These are phyloP conservation scores for Priceomyces fermenticarens DNA, from an alignment of 805 yeast genomes.

Conservation along the genomic window DNA sequence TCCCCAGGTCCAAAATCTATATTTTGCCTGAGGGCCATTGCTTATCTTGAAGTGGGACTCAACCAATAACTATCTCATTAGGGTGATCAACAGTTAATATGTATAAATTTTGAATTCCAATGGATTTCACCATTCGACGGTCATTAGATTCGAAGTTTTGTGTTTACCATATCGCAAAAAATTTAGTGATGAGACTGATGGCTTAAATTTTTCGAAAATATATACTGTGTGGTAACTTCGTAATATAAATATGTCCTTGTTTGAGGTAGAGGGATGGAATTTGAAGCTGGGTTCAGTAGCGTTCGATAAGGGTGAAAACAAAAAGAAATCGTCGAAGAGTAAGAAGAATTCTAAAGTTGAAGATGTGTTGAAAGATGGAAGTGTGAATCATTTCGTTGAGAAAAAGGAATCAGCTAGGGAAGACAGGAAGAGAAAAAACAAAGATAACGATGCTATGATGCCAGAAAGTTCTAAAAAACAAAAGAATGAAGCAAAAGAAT, in stretches of 20 bases:
- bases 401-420: conserved; percentile 3
- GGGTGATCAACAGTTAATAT: background rate
- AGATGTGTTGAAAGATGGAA: conserved; percentile 5
- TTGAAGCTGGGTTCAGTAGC: conserved; percentile 53
- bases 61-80: background rate
- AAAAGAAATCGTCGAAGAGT: conserved; percentile 24
- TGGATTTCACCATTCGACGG: no score
- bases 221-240: background rate
- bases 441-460: conserved; percentile 3
- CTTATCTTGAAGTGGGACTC: background rate
- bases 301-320: conserved; percentile 32
- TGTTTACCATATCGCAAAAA: background rate
- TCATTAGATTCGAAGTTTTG: background rate
- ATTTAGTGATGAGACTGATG: background rate
- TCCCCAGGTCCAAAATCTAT: conserved; percentile 35
- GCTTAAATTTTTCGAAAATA: background rate
- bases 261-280: conserved; percentile 83
- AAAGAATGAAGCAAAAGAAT: conserved; percentile 5
- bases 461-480: conserved; percentile 7
- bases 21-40: conserved; percentile 1
- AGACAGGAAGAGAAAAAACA: conserved; percentile 7
- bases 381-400: conserved; percentile 9
- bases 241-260: conserved; percentile 57
- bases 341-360: conserved; percentile 19
- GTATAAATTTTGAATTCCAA: background rate